Evolutionary conservation across 176 grass and related monocot genomes (phyloP), one percentile per base, ranked within the genome.

Genomic region (Aegilops umbellulata): DNA sequence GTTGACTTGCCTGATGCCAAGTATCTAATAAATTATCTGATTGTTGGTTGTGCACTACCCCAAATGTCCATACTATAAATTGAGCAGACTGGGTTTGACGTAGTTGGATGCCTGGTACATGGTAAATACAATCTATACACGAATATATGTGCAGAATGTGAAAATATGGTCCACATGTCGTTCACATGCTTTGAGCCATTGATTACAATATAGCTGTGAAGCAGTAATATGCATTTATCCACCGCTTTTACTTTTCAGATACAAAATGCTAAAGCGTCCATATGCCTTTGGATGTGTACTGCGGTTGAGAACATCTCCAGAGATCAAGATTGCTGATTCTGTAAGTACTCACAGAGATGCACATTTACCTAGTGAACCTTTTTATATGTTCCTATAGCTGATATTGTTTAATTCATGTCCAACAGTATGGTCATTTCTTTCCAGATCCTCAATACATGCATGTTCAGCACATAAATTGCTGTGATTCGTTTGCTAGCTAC

Each of bases 381-480:
- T 34, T 69, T 84, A 51, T 67, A 30, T 80, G 27, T 61, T 49
- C 25, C 22, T 79, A 6, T 20, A 65, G 44, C 58, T 90, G 66
- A 84, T 67, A 39, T 38, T 87, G 17, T 90, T 78, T 65, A 8
- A 74, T 81, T 41, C 74, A 17, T 84, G 30, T 87, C 83, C 76
- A 84, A 83, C 92, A 98, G 97, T 98, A 95, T 81, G 97, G 94
- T 19, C 97, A 98, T 95, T 98, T 98, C 86, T 98, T 92, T 68
- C 90, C 92, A n/a, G 94, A 98, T 83, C 94, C 97, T 83, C 97
- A 98, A 77, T 98, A 98, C 86, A 88, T 91, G 86, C 88, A 92
- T 90, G 97, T 98, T 90, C 97, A 98, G 53, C 97, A 98, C 86
- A 95, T 94, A 81, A 98, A 94, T 86, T 98, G 97, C 36, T 98